Evolutionary conservation across 352 stramenopile genomes (phyloP).

Genomic region (Pythium plurisporium): DNA sequence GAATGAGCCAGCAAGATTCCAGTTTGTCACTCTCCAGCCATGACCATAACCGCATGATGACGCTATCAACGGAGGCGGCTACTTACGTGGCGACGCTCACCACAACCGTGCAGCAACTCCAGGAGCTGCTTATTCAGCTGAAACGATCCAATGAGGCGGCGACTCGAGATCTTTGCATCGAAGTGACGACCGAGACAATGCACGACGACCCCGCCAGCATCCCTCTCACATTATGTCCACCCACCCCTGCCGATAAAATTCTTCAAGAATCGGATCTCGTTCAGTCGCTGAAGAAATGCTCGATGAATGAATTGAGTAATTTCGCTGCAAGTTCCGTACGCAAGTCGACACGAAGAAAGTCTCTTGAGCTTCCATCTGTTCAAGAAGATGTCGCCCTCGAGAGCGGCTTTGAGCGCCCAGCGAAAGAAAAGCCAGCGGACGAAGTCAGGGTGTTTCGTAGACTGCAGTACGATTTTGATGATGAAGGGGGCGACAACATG

Average conservation of each 20-base stretch:
- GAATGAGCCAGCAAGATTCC: constrained; percentile 18
- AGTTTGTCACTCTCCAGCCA: constrained; percentile 12
- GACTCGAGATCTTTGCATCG: constrained; percentile 31
- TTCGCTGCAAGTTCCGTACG: constrained; percentile 30
- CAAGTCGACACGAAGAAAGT: constrained; percentile 24
- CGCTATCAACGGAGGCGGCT: constrained; percentile 19
- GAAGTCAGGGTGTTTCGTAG: constrained; percentile 15
- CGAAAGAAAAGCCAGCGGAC: constrained; percentile 5
- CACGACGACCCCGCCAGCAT: constrained; percentile 11
- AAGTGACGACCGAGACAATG: constrained; percentile 23
- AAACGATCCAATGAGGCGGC: constrained; percentile 33
- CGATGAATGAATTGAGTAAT: constrained; percentile 39
- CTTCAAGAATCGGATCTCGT: constrained; percentile 43
- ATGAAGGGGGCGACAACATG: constrained; percentile 13
- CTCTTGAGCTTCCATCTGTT: constrained; percentile 10
- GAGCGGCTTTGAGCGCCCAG: background rate
- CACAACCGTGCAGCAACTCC: constrained; percentile 31
- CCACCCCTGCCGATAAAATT: constrained; percentile 32
- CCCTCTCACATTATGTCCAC: constrained; percentile 32
- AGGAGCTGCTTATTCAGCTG: constrained; percentile 27
- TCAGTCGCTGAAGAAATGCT: constrained; percentile 44
- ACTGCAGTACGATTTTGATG: constrained; percentile 23
- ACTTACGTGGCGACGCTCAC: constrained; percentile 29
- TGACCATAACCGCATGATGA: constrained; percentile 7
- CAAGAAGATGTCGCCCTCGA: constrained; percentile 7